These are phyloP conservation scores for Aspergillus japonicus DNA, from an alignment of 2,329 filamentous ascomycete genomes.

Conservation along the genomic window DNA sequence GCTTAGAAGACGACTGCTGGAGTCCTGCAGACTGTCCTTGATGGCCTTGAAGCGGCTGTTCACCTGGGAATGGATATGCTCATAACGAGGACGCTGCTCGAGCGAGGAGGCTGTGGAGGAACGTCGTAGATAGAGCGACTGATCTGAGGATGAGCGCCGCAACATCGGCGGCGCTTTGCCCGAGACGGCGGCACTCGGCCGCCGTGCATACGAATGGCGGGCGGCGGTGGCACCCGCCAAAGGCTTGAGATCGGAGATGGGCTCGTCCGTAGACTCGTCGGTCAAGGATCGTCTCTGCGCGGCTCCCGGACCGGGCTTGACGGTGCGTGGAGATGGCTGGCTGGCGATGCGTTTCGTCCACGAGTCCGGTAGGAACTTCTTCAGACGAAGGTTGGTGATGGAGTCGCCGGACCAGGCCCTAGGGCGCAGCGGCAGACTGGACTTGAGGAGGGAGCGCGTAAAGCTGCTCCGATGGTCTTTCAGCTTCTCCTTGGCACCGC, in stretches of 20 bases:
- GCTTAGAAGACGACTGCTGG: slow-evolving; percentile 64
- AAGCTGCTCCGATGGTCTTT: slow-evolving; percentile 30
- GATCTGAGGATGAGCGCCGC: slow-evolving; percentile 68
- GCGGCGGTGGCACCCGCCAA: slow-evolving; percentile 28
- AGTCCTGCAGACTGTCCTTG: slow-evolving; percentile 81
- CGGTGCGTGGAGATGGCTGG: slow-evolving; percentile 28
- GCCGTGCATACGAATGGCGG: slow-evolving; percentile 34
- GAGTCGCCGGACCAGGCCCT: slow-evolving; percentile 39
- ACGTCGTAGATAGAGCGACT: slow-evolving; percentile 70
- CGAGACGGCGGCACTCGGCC: slow-evolving; percentile 26
- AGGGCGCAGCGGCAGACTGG: slow-evolving; percentile 31
- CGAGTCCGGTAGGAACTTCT: slow-evolving; percentile 38
- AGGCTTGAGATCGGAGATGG: slow-evolving; percentile 33
- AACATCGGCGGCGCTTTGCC: slow-evolving; percentile 39
- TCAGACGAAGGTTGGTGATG: slow-evolving; percentile 27
- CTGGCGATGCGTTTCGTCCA: slow-evolving; percentile 32
- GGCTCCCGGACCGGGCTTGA: slow-evolving; percentile 17
- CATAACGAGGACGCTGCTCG: slow-evolving; percentile 78
- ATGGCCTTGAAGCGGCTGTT: slow-evolving; percentile 90
- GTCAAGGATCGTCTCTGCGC: slow-evolving; percentile 13
- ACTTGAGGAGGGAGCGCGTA: slow-evolving; percentile 36
- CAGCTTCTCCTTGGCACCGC: slow-evolving; percentile 15
- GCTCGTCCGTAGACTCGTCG: slow-evolving; percentile 27
- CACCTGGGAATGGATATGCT: slow-evolving; percentile 76
- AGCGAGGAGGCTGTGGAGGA: slow-evolving; percentile 78